A percentile compares a stretch with the other conserved stretches of the same genome.
Conservation (phyloP, 179 eudicot genomes). For the Beta corolliflora region DNA sequence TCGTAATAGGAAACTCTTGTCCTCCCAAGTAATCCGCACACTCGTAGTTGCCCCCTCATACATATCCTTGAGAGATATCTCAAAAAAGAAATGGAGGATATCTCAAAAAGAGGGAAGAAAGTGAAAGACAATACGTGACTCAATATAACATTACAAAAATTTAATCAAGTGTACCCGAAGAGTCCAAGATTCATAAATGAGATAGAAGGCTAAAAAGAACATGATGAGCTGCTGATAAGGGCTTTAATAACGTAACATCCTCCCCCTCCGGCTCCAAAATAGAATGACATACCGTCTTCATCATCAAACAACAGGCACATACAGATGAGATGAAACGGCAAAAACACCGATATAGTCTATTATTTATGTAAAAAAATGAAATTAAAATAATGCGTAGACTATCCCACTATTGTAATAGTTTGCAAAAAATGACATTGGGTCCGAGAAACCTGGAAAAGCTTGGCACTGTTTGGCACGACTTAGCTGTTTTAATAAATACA, state of each 20-base stretch:
- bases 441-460: neutral
- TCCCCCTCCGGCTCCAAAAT: too few relatives aligned
- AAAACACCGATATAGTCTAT: neutral
- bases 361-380: neutral
- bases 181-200: neutral
- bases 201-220: neutral
- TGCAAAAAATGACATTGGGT: too few relatives aligned
- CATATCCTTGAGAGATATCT: too few relatives aligned
- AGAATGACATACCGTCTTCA: neutral
- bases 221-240: neutral
- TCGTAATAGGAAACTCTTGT: too few relatives aligned
- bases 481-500: neutral
- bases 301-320: conserved; percentile 1
- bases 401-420: neutral
- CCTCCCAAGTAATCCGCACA: too few relatives aligned
- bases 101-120: neutral
- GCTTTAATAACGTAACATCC: too few relatives aligned
- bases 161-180: neutral
- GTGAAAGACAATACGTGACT: neutral
- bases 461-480: neutral
- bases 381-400: neutral
- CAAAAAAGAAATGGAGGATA: too few relatives aligned
- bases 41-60: too few relatives aligned
- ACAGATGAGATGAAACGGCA: neutral
- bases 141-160: neutral